Evolutionary conservation across 1,139 yeast species (phyloP), one percentile per base, ranked within the genome.

Genomic region (Petasospora fabianii): DNA sequence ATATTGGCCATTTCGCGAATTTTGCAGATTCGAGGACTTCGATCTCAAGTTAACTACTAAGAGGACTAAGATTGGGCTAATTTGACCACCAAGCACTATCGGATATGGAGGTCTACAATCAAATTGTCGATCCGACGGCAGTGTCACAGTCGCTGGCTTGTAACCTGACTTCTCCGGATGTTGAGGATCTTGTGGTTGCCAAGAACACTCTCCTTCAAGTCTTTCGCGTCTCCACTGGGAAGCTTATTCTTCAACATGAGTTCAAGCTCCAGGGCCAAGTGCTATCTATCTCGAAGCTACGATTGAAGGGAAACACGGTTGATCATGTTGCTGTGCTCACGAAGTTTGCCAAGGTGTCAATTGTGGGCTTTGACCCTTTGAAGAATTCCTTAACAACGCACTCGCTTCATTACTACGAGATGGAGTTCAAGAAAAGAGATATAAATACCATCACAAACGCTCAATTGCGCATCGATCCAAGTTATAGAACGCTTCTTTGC

Each of bases 381-480:
- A 59, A 56, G 13, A 69, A 76, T 45, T 54, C 73, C 1, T 69
- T 92, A 12, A 67, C 74, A 15, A 87, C 97, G 0, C 73, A 79
- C 4, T 85, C 96, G 36, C 68, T 92, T 41, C 99, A 92, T 61
- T 87, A 76, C 59, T 92, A 90, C 60, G 97, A 90, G 55, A 75
- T 77, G 39, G 75, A 80, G 32, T 70, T 53, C 35, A 24, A 41
- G 17, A 42, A 38, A 15, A 74, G 65, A 51, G 71, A 67, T 40
- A 59, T 68, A 41, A 77, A 77, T 30, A 69, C 68, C 44, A 77
- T 71, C 43, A 56, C 56, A 40, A 61, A 63, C 34, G 56, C 66
- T 6, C 65, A 67, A 17, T 67, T 86, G 48, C 62, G 80, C 22
- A 68, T 82, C 0, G 96, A 87, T 43, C 90, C 95, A 1, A 68